These are phyloP conservation scores for Parasitella parasitica DNA, from an alignment of 371 early-diverging fungal genomes.

Conservation along the genomic window DNA sequence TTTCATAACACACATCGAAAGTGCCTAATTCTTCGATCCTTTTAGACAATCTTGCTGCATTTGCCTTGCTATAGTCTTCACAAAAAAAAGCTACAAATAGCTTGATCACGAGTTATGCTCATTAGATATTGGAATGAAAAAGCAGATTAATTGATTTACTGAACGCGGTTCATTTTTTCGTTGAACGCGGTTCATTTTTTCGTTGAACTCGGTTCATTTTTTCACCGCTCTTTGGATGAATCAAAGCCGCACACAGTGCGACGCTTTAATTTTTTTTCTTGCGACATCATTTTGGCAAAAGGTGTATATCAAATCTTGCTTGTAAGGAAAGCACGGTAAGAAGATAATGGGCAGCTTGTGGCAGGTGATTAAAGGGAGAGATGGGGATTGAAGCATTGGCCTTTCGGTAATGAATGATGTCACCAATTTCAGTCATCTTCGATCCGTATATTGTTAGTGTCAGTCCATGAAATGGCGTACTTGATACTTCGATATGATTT, in stretches of 20 bases:
- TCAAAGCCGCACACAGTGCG: too few species aligned
- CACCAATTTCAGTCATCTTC: slow-evolving; percentile 10
- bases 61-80: slow-evolving; percentile 19
- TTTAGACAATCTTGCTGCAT: slow-evolving; percentile 10
- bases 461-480: slow-evolving; percentile 4
- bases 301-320: too few species aligned
- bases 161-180: neutral
- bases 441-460: slow-evolving; percentile 3
- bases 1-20: slow-evolving; percentile 22
- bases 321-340: slow-evolving; percentile 14
- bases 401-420: slow-evolving; percentile 12
- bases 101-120: slow-evolving; percentile 20
- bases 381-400: neutral
- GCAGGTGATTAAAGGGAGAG: neutral
- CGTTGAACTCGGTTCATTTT: slow-evolving; percentile 1
- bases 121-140: slow-evolving; percentile 7
- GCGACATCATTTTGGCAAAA: too few species aligned
- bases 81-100: slow-evolving; percentile 12
- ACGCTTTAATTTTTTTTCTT: too few species aligned
- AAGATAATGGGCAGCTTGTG: slow-evolving; percentile 5
- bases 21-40: slow-evolving; percentile 13
- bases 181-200: neutral
- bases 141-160: slow-evolving; percentile 6
- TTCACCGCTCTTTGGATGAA: too few species aligned
- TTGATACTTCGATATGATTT: slow-evolving; percentile 9